Evolutionary conservation across 768 basidiomycete species (phyloP).

Genomic region (Galerina sulciceps): DNA sequence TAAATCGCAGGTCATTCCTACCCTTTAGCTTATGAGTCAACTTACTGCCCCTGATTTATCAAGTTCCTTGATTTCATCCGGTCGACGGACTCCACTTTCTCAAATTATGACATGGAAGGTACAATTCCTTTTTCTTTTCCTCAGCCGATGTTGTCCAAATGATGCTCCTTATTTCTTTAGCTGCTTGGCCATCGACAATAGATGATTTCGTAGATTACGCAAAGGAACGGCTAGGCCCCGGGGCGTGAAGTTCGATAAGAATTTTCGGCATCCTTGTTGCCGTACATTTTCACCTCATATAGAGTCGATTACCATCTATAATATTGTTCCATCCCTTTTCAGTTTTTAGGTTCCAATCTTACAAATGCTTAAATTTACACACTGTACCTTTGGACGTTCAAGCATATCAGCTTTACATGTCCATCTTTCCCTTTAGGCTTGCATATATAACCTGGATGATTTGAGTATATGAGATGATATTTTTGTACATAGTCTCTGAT

Average conservation of each 20-base stretch:
- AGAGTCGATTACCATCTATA: background rate
- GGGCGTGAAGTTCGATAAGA: background rate
- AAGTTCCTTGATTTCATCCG: constrained; percentile 84
- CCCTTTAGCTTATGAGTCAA: background rate
- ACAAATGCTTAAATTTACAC: background rate
- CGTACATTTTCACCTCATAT: background rate
- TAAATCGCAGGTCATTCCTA: constrained; percentile 34
- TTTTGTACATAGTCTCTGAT: background rate
- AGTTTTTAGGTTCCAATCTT: background rate
- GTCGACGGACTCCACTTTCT: constrained; percentile 72
- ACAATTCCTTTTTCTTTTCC: constrained; percentile 14
- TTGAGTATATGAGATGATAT: background rate
- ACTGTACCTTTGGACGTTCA: background rate
- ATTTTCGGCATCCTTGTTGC: background rate
- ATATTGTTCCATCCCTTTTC: background rate
- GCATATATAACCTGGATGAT: background rate
- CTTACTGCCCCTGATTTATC: background rate
- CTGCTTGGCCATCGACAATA: constrained; percentile 86
- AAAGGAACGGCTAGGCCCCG: constrained; percentile 38
- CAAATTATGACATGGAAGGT: constrained; percentile 81
- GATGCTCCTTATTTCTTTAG: constrained; percentile 38
- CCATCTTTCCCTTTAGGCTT: background rate
- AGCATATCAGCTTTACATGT: background rate
- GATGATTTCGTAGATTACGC: constrained; percentile 83
- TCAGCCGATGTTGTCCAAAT: background rate